Conservation (phyloP, 495 filamentous ascomycete species). For the Penicillium samsonianum region DNA sequence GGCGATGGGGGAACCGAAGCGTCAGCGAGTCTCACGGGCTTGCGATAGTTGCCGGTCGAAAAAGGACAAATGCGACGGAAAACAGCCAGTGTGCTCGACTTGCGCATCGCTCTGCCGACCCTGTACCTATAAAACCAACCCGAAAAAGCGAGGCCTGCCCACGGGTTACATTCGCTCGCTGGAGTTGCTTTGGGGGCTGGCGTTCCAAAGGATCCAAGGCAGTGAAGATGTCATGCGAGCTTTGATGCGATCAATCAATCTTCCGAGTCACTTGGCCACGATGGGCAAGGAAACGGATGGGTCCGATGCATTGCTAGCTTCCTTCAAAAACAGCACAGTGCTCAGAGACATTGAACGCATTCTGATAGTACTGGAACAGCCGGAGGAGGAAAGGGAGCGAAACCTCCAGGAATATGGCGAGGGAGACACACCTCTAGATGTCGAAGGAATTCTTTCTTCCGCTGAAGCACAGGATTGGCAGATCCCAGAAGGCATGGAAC, state of each 20-base stretch:
- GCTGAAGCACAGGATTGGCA: conserved; percentile 44
- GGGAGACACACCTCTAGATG: conserved; percentile 37
- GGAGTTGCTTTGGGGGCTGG: conserved; percentile 45
- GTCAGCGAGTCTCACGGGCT: conserved; percentile 60
- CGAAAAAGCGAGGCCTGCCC: conserved; percentile 65
- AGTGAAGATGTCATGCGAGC: conserved; percentile 48
- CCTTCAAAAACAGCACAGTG: conserved; percentile 56
- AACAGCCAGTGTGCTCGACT: conserved; percentile 61
- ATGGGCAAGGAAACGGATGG: conserved; percentile 50
- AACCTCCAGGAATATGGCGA: conserved; percentile 26
- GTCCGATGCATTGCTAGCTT: conserved; percentile 49
- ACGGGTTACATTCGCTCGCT: conserved; percentile 47
- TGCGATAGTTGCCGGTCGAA: conserved; percentile 68
- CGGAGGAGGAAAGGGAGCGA: conserved; percentile 38
- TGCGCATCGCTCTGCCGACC: conserved; percentile 59
- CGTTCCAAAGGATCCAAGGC: conserved; percentile 44
- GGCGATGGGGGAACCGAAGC: conserved; percentile 36
- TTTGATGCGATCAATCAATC: conserved; percentile 41
- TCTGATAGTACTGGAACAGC: conserved; percentile 47
- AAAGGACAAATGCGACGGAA: conserved; percentile 68
- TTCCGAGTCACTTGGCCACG: conserved; percentile 43
- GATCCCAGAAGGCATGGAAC: conserved; percentile 34
- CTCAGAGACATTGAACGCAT: conserved; percentile 55
- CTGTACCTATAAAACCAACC: conserved; percentile 67
- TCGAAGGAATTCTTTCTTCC: conserved; percentile 38